Conservation (phyloP, 169 alveolate species). For the Eimeria tenella region DNA sequence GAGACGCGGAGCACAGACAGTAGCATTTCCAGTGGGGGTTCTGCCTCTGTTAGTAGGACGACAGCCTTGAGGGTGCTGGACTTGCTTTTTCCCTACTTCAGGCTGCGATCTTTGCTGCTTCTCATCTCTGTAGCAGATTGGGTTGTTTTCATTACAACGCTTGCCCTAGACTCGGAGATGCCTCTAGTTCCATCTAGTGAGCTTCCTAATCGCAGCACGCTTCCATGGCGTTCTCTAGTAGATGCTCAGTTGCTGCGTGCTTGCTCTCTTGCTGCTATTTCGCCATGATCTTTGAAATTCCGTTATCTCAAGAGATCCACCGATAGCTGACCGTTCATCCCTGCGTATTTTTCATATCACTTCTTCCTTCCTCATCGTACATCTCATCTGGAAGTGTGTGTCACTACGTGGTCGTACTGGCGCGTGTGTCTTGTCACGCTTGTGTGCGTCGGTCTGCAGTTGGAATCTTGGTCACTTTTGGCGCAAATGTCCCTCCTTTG, state of each 20-base stretch:
- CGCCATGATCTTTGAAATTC: too few species aligned
- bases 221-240: too few species aligned
- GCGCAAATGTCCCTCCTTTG: constrained; percentile 87
- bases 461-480: constrained; percentile 78
- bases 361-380: too few species aligned
- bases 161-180: constrained; percentile 64
- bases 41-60: constrained; percentile 62
- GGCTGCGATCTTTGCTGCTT: constrained; percentile 81
- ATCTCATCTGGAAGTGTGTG: too few species aligned
- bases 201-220: background rate
- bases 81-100: constrained; percentile 83
- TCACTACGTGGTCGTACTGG: too few species aligned
- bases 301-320: too few species aligned
- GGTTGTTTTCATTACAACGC: constrained; percentile 78
- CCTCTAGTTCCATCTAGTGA: constrained; percentile 74
- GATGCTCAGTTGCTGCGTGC: too few species aligned
- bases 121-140: constrained; percentile 81
- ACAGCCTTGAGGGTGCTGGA: constrained; percentile 76
- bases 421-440: too few species aligned
- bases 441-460: constrained; percentile 69
- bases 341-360: too few species aligned
- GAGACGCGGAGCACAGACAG: constrained; percentile 51
- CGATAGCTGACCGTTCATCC: too few species aligned
- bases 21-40: constrained; percentile 34
- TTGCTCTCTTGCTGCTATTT: too few species aligned